Evolutionary conservation across 2,329 filamentous ascomycete genomes (phyloP), one percentile per base, ranked within the genome.

Genomic region (Aspergillus sp.): DNA sequence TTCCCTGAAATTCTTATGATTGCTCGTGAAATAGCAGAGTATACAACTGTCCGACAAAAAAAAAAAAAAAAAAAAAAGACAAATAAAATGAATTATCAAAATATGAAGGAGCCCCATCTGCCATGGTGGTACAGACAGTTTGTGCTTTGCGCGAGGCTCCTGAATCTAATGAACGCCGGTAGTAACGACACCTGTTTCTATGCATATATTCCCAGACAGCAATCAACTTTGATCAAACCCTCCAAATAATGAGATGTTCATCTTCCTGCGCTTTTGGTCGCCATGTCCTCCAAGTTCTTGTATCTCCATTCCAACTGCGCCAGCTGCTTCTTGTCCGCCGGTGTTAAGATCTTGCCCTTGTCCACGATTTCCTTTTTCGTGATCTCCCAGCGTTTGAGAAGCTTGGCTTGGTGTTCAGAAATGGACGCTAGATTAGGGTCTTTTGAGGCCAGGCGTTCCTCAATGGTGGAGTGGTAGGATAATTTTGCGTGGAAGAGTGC

Each of bases 311-410:
- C 60, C 29, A 59, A 64, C 40, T 65, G 62, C 31, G 58, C 56
- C 45, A 66, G 40, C 37, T 64, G 58, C 28, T 57, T 61, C 47
- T 53, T 59, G 30, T 65, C 61, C 6, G 52, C 52, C 9, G 62
- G 57, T 3, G 54, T 53, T 27, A 64, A 47, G n/a, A 48, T 47
- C 33, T 57, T 58, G 2, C 63, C 62, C 26, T 61, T 62, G 7
- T 64, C 62, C 7, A 45, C 47, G 43, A 63, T 49, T 43, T 66
- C 63, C 37, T 65, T 64, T 37, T 60, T 61, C 7, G 65, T 47
- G 53, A 64, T 57, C 10, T 66, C 63, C 63, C 63, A 66, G 31
- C 56, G 55, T 37, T 63, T 64, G 36, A 66, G 50, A n/a, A 66
- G 57, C 27, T 54, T 54, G 10, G 56, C 59, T 41, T 66, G 63